phyloP scores from a whole-genome alignment of 306 rosid species.

The Delonix regia region DNA sequence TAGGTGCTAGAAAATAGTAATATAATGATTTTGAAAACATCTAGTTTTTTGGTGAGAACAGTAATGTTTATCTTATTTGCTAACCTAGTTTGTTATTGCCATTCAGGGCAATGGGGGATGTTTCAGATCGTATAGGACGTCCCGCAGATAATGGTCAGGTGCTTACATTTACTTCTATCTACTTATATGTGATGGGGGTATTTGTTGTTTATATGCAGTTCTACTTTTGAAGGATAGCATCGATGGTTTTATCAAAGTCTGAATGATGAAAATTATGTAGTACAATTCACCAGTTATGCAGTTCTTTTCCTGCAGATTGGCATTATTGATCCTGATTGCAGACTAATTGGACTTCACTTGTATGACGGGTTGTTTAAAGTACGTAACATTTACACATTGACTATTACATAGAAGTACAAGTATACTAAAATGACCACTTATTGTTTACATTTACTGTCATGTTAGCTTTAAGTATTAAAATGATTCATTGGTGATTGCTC shows the following conservation, averaged over 20 bases:
- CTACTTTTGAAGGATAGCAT: slow-evolving; percentile 15
- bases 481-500: slow-evolving; percentile 31
- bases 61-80: slow-evolving; percentile 7
- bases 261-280: not conserved
- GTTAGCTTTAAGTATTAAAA: not conserved
- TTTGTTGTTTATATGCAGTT: slow-evolving; percentile 20
- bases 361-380: slow-evolving; percentile 97
- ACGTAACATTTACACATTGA: slow-evolving; percentile 25
- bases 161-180: slow-evolving; percentile 27
- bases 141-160: slow-evolving; percentile 99
- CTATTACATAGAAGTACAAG: slow-evolving; percentile 2
- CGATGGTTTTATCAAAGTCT: slow-evolving; percentile 17
- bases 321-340: slow-evolving; percentile 95
- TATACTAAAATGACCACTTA: not conserved
- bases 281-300: slow-evolving; percentile 26
- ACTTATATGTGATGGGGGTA: not conserved
- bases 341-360: slow-evolving; percentile 95
- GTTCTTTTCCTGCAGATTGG: slow-evolving; percentile 75
- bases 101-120: slow-evolving; percentile 97
- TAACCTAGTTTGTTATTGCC: slow-evolving; percentile 14
- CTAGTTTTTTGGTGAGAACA: not conserved
- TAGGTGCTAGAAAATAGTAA: not conserved
- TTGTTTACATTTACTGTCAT: not conserved
- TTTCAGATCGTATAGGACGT: slow-evolving; percentile 98
- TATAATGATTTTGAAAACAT: not conserved